Percentiles rank a stretch among this genome's conserved stretches.
Evolutionary conservation across 345 rosid genomes (phyloP).

Genomic region (Arabidopsis thaliana): DNA sequence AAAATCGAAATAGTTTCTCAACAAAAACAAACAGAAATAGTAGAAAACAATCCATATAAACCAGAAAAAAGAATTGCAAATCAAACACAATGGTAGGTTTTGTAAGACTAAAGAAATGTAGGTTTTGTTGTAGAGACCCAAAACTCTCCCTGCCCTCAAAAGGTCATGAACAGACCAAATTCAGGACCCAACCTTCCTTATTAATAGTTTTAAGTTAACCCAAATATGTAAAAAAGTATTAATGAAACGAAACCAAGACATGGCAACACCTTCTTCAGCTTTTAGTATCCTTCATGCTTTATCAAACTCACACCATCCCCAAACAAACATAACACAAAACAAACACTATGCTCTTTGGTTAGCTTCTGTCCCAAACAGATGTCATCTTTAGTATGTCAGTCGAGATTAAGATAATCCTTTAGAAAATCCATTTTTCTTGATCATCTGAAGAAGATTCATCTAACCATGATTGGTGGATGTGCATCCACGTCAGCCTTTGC

Average conservation of each 20-base stretch:
- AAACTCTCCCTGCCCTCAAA: too few relatives aligned
- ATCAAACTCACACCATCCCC: conserved; percentile 11
- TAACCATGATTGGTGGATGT: conserved; percentile 45
- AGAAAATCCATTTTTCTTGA: conserved; percentile 42
- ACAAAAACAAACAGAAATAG: too few relatives aligned
- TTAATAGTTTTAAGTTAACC: neutral
- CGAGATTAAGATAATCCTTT: conserved; percentile 6
- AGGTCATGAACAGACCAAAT: neutral
- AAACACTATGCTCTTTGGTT: conserved; percentile 27
- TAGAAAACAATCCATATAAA: too few relatives aligned
- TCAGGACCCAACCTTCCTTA: neutral
- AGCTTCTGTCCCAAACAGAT: conserved; percentile 27
- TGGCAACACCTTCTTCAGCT: conserved; percentile 15
- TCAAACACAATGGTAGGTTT: neutral
- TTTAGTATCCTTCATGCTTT: neutral
- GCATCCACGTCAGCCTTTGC: conserved; percentile 42
- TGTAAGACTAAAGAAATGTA: neutral
- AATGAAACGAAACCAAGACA: conserved; percentile 1
- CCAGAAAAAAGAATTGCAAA: neutral
- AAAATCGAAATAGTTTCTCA: too few relatives aligned
- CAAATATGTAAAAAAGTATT: conserved; percentile 8
- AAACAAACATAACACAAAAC: conserved; percentile 30
- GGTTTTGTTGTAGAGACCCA: conserved; percentile 7
- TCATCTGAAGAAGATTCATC: conserved; percentile 37
- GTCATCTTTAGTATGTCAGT: conserved; percentile 36